These are phyloP conservation scores for Calonectria pteridis DNA, from an alignment of 2,329 filamentous ascomycete genomes.

Conservation along the genomic window DNA sequence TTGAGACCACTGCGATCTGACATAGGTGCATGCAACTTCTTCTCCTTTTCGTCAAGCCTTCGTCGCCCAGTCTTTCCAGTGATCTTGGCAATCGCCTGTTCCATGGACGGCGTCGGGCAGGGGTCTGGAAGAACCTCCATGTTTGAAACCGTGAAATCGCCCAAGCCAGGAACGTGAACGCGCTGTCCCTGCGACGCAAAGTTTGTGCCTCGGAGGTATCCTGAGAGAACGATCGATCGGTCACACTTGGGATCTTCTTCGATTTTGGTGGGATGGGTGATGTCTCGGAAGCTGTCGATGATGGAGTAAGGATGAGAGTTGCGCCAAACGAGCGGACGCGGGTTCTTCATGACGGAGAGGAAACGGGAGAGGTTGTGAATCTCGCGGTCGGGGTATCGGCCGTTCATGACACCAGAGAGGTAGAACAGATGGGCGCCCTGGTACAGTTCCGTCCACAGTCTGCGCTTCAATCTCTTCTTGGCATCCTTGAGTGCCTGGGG, in stretches of 20 bases:
- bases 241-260: conserved; percentile 92
- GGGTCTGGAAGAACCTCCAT: conserved; percentile 94
- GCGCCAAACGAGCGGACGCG: conserved; percentile 93
- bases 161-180: conserved; percentile 92
- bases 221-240: conserved; percentile 89
- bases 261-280: conserved; percentile 92
- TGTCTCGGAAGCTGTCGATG: conserved; percentile 93
- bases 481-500: conserved; percentile 91
- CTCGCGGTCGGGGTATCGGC: conserved; percentile 95
- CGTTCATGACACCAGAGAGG: conserved; percentile 95
- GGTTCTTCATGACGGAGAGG: conserved; percentile 99
- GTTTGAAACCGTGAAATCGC: conserved; percentile 84
- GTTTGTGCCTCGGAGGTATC: conserved; percentile 94
- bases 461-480: conserved; percentile 95
- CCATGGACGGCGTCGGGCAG: conserved; percentile 92
- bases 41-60: conserved; percentile 94
- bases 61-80: conserved; percentile 85
- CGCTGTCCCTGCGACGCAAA: conserved; percentile 87
- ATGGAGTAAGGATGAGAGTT: conserved; percentile 96
- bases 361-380: conserved; percentile 96
- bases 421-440: conserved; percentile 98
- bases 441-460: conserved; percentile 97
- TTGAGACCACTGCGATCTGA: conserved; percentile 96
- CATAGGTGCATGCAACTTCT: conserved; percentile 96
- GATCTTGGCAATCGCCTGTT: conserved; percentile 86